Conservation (phyloP, 2,329 filamentous ascomycete genomes). For the Tolypocladium album region DNA sequence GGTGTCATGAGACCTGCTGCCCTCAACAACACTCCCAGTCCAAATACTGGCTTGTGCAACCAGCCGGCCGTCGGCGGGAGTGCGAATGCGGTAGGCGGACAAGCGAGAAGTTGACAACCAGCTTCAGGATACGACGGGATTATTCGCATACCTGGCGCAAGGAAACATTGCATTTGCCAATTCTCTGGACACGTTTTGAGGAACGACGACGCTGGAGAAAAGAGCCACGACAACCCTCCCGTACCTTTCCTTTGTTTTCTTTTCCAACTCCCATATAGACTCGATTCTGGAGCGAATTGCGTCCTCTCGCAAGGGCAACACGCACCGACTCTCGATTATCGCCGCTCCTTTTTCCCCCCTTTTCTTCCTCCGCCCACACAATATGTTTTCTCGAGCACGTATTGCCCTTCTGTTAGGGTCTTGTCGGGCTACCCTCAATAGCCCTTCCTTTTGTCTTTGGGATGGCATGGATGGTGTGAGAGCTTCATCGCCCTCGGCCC, state of each 20-base stretch:
- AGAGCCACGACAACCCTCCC: constrained; percentile 8
- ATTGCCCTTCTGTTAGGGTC: constrained; percentile 2
- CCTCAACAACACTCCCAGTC: background rate
- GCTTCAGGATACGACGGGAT: constrained; percentile 4
- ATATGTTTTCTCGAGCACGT: background rate
- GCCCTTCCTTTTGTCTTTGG: background rate
- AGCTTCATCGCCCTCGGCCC: background rate
- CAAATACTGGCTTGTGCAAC: background rate
- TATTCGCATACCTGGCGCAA: constrained; percentile 21
- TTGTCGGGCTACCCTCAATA: background rate
- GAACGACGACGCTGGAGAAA: constrained; percentile 7
- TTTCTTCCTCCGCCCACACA: background rate
- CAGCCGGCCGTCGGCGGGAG: background rate
- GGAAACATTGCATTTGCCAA: constrained; percentile 13
- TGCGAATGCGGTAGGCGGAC: background rate
- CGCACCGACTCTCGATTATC: constrained; percentile 2
- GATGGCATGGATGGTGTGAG: background rate
- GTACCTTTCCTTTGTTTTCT: background rate
- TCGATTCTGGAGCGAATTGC: constrained; percentile 17
- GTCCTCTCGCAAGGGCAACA: constrained; percentile 2
- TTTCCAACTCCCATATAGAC: constrained; percentile 15
- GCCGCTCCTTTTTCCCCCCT: constrained; percentile 1
- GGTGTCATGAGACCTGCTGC: constrained; percentile 13
- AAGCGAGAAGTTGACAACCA: background rate
- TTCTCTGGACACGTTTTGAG: constrained; percentile 9